phyloP scores from a whole-genome alignment of 192 early-diverging fungal genomes.

The Linnemannia schmuckeri region DNA sequence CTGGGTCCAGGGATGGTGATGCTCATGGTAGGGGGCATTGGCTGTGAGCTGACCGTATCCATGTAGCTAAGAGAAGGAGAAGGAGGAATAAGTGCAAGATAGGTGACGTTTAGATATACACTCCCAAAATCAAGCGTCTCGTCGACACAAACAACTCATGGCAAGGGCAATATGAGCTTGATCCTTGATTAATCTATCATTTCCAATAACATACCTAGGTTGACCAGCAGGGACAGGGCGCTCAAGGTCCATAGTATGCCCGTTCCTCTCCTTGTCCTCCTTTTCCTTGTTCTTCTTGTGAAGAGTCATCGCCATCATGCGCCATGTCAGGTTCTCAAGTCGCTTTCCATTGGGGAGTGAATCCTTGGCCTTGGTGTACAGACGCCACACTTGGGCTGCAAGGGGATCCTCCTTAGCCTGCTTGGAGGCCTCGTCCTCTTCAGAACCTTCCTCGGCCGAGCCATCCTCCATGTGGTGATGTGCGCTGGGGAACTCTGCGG shows the following conservation, averaged over 20 bases:
- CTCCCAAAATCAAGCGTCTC: neutral
- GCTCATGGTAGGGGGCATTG: conserved; percentile 49
- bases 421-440: conserved; percentile 50
- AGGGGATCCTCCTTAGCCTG: conserved; percentile 64
- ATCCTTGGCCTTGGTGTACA: conserved; percentile 86
- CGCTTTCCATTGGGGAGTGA: conserved; percentile 80
- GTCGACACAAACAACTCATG: neutral
- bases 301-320: conserved; percentile 79
- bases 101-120: neutral
- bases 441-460: conserved; percentile 35
- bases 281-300: conserved; percentile 56
- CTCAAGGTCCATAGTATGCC: conserved; percentile 40
- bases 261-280: conserved; percentile 38
- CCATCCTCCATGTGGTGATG: conserved; percentile 4
- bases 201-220: conserved; percentile 32
- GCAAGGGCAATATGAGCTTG: neutral
- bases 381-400: conserved; percentile 75
- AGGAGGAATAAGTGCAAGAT: neutral
- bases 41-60: conserved; percentile 54
- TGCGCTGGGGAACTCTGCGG: conserved; percentile 6
- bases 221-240: conserved; percentile 33
- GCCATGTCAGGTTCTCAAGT: conserved; percentile 88
- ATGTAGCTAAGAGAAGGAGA: conserved; percentile 14
- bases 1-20: conserved; percentile 44
- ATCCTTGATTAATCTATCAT: neutral